These are phyloP conservation scores for Colletotrichum cereale DNA, from an alignment of 2,329 filamentous ascomycete genomes.

Conservation along the genomic window DNA sequence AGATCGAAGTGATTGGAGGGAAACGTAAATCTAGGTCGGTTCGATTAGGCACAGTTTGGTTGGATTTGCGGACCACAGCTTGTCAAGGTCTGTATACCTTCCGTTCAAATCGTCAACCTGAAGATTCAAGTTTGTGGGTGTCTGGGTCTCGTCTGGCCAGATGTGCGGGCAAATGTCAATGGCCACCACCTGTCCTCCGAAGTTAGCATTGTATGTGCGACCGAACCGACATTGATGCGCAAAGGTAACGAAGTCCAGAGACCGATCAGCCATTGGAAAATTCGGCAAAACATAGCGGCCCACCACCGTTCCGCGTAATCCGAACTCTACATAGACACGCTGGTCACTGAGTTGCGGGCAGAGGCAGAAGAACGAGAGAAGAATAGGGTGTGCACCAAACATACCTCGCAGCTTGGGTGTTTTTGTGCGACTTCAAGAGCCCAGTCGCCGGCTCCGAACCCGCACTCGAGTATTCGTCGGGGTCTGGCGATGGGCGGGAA, in stretches of 20 bases:
- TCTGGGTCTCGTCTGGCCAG: slow-evolving; percentile 68
- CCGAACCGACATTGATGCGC: not conserved
- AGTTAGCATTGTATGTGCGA: slow-evolving; percentile 33
- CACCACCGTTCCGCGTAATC: not conserved
- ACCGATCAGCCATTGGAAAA: not conserved
- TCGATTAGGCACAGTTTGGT: slow-evolving; percentile 2
- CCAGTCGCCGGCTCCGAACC: slow-evolving; percentile 79
- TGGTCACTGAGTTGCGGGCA: not conserved
- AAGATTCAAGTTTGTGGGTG: slow-evolving; percentile 76
- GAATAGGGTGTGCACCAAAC: slow-evolving; percentile 40
- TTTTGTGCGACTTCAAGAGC: slow-evolving; percentile 75
- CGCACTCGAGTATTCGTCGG: slow-evolving; percentile 76
- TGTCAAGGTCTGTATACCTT: slow-evolving; percentile 56
- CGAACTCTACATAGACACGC: not conserved
- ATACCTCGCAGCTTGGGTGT: slow-evolving; percentile 74
- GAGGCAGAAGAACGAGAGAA: not conserved
- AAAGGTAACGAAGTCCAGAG: not conserved
- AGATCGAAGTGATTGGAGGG: slow-evolving; percentile 81
- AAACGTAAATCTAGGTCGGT: slow-evolving; percentile 71
- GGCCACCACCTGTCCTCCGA: slow-evolving; percentile 70
- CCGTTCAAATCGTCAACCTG: slow-evolving; percentile 81
- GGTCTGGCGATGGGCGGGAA: slow-evolving; percentile 74
- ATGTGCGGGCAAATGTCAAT: slow-evolving; percentile 80
- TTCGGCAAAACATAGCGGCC: not conserved
- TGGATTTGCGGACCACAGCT: slow-evolving; percentile 47